phyloP scores from a whole-genome alignment of 2,329 filamentous ascomycete species.

The Pestalotiopsis sp. region DNA sequence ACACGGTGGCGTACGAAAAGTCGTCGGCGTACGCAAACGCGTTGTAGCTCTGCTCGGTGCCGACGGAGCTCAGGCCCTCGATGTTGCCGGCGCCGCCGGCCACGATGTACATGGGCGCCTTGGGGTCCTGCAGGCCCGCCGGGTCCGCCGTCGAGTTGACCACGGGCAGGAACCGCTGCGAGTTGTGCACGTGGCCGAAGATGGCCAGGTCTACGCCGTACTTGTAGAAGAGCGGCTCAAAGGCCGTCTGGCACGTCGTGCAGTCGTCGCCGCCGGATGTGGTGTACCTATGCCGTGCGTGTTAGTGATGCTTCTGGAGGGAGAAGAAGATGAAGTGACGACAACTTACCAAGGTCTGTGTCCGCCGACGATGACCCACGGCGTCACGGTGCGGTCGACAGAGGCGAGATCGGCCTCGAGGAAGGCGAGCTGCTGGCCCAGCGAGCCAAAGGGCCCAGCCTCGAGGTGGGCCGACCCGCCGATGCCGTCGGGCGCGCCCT shows the following conservation, averaged over 20 bases:
- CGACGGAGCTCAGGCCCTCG: slow-evolving; percentile 50
- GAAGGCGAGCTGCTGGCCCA: slow-evolving; percentile 55
- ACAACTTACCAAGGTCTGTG: slow-evolving; percentile 44
- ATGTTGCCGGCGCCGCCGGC: slow-evolving; percentile 60
- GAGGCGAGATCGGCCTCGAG: slow-evolving; percentile 57
- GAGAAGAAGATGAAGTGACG: not conserved
- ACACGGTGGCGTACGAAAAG: slow-evolving; percentile 54
- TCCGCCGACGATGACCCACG: slow-evolving; percentile 52
- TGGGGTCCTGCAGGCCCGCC: slow-evolving; percentile 39
- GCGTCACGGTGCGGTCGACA: slow-evolving; percentile 57
- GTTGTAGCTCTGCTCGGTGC: slow-evolving; percentile 44
- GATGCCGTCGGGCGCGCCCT: slow-evolving; percentile 47
- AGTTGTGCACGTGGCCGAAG: slow-evolving; percentile 62
- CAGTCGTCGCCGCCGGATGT: slow-evolving; percentile 39
- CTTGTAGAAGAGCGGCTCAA: slow-evolving; percentile 56
- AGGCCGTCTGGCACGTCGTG: slow-evolving; percentile 50
- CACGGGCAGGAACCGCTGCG: slow-evolving; percentile 53
- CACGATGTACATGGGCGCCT: slow-evolving; percentile 56
- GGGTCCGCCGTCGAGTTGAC: slow-evolving; percentile 39
- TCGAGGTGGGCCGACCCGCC: slow-evolving; percentile 45
- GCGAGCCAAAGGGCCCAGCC: slow-evolving; percentile 51
- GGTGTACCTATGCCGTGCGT: slow-evolving; percentile 36
- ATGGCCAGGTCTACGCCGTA: slow-evolving; percentile 61
- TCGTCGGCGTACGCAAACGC: slow-evolving; percentile 54
- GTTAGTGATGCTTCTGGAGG: not conserved